These are phyloP conservation scores for Coemansia sp. DNA, from an alignment of 192 early-diverging fungal genomes.

Conservation along the genomic window DNA sequence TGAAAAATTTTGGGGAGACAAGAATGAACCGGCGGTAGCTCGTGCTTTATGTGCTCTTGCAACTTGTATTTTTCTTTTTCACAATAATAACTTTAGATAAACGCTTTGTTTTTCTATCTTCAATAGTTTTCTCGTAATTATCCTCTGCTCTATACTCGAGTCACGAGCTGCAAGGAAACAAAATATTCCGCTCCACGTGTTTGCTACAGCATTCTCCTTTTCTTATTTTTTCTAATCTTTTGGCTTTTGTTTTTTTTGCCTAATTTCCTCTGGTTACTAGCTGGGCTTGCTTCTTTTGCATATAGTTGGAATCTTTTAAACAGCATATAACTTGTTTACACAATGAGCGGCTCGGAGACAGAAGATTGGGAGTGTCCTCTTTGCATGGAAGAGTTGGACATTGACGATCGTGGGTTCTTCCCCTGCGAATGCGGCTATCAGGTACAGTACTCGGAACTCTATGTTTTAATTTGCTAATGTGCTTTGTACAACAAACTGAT, in stretches of 20 bases:
- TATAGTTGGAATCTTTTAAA: no score
- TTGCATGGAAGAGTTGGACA: constrained; percentile 98
- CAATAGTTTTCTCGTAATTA: neutral
- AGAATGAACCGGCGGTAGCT: neutral
- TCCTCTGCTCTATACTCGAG: neutral
- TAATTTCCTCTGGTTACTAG: constrained; percentile 5
- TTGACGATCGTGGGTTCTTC: constrained; percentile 93
- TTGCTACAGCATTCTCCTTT: neutral
- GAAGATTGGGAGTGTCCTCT: constrained; percentile 98
- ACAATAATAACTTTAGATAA: neutral
- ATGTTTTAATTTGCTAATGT: no score
- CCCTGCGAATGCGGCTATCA: constrained; percentile 99
- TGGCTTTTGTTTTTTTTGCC: constrained; percentile 5
- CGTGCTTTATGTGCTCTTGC: neutral
- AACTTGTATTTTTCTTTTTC: neutral
- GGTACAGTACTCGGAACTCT: constrained; percentile 53
- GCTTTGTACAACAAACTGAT: no score
- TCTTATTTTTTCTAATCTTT: no score
- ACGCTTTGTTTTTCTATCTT: neutral
- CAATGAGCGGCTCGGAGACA: constrained; percentile 61
- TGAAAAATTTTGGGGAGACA: constrained; percentile 7
- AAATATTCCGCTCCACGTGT: neutral
- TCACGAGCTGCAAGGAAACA: neutral
- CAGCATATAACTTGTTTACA: constrained; percentile 3
- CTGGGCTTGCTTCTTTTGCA: constrained; percentile 13